phyloP scores from a whole-genome alignment of 768 basidiomycete species.

The Boletus coccyginus region DNA sequence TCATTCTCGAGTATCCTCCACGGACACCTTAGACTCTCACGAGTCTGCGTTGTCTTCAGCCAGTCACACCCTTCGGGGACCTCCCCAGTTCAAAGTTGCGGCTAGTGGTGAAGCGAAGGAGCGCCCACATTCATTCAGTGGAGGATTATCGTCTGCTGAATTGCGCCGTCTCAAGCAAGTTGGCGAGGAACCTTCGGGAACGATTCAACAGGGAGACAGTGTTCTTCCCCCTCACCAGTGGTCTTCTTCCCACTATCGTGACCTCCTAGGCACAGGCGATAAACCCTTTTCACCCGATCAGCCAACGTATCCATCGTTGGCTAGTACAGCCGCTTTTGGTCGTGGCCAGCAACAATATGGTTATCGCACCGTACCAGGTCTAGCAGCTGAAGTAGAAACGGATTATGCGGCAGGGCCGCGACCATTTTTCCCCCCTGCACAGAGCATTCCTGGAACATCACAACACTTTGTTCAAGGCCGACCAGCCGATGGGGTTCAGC shows the following conservation, averaged over 20 bases:
- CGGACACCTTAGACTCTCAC: constrained; percentile 66
- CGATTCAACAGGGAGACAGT: constrained; percentile 35
- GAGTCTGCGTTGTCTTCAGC: constrained; percentile 50
- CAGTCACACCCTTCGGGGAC: constrained; percentile 56
- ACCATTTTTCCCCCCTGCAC: constrained; percentile 47
- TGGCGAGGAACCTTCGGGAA: constrained; percentile 41
- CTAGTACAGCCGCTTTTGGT: constrained; percentile 43
- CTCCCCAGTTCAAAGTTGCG: constrained; percentile 52
- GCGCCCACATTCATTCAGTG: constrained; percentile 79
- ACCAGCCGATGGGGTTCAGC: constrained; percentile 45
- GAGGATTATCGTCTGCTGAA: constrained; percentile 71
- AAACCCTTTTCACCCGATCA: constrained; percentile 46
- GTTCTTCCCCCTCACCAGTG: constrained; percentile 46
- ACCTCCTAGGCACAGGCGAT: constrained; percentile 35
- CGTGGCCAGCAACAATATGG: constrained; percentile 54
- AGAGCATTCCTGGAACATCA: constrained; percentile 37
- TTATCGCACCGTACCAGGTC: constrained; percentile 43
- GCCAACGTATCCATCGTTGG: constrained; percentile 66
- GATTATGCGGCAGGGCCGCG: constrained; percentile 63
- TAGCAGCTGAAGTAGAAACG: constrained; percentile 29
- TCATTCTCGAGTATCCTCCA: constrained; percentile 82
- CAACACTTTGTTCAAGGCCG: constrained; percentile 53
- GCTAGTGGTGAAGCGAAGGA: constrained; percentile 61
- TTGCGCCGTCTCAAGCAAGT: constrained; percentile 73
- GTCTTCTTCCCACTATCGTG: constrained; percentile 49